Base-by-base conservation (phyloP, 1,284 basidiomycete species). In the Trametes polyzona region DNA sequence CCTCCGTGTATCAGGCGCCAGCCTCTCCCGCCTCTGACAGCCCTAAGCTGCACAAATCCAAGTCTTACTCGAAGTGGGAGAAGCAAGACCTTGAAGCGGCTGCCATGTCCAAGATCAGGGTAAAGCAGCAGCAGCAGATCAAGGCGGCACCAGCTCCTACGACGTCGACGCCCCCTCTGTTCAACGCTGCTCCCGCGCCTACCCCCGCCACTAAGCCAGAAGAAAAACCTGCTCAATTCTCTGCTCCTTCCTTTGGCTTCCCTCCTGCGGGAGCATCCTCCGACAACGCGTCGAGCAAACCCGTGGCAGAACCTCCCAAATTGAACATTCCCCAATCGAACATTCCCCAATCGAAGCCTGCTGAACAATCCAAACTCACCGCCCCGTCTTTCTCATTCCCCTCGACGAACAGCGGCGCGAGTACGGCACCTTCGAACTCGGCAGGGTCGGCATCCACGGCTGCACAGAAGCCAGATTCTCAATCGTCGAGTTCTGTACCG, bases 41-140 rank as follows among this genome's bases (percentile, higher is more conserved):
- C 61, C 83, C 86, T 11, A 84, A 82, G 55, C 79, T 44, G 72
- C 58, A 78, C 23, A 66, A 70, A 52, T 75, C 76, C 16, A 79
- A 80, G 61, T 78, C 79, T 7, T 87, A 84, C 62, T 88, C 88
- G 1, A 90, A 89, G 70, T 90, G 87, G 87, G 90, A 92, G 70
- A 92, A 90, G 61, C 89, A 92, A 68, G 89, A 92, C 64, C 69
- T 89, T 33, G 89, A 92, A 64, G 90, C 89, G 4, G 81, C 82
- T 47, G 86, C 88, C n/a, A 86, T 92, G 80, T 79, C 81, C 32
- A 72, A 67, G 65, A 68, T 69, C 24, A 65, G 67, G 42, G 69
- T 70, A 59, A 70, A 67, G 54, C 63, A 61, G 27, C 66, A 68
- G 26, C 62, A 69, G 33, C 62, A 68, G 11, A 65, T 65, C 41